Base-by-base conservation (phyloP, 345 rosid genomes). In the Melaleuca alternifolia region DNA sequence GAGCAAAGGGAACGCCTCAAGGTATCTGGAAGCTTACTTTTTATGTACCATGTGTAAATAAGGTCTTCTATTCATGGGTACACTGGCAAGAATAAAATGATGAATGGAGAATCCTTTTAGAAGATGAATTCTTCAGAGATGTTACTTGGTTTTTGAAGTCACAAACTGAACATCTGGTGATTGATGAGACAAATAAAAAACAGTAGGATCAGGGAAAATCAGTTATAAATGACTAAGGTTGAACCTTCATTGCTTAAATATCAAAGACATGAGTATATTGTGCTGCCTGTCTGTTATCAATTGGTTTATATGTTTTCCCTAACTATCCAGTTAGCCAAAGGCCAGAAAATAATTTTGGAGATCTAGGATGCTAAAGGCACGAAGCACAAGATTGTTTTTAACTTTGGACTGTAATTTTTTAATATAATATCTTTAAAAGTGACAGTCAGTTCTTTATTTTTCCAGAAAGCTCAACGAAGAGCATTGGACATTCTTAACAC, bases 1-100 rank as follows among this genome's bases (percentile, higher is more conserved):
- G 96, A 96, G 88, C 99, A 97, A 91, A 93, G 99, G 86, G 98
- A 97, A 84, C 98, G 94, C 77, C 88, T 97, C 85, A 97, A 97
- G 98, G 99, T 96, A 91, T 51, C 61, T 16, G 23, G 53, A 14
- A 86, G 51, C 65, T 50, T 15, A 83, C 62, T 83, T 24, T 37
- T 51, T 26, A 10, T 53, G 54, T 15, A 18, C 59, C 3, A 21
- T 53, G 85, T 48, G 12, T 83, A n/a, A 15, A 83, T 33, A 83
- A 33, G 41, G n/a, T 83, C 53, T 83, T 52, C 44, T 83, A 52
- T 56, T n/a, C 62, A 37, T 37, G 14, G 48, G 26, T 37, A 71
- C 48, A 20, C 81, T 37, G 81, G 37, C 81, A 37, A 71, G 7
- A 71, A 33, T 37, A 71, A 37, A 71, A 71, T 37, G 81, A 71